A percentile compares a stretch with the other conserved stretches of the same genome.
Conservation (phyloP, 495 filamentous ascomycete genomes). For the Neurospora discreta region DNA sequence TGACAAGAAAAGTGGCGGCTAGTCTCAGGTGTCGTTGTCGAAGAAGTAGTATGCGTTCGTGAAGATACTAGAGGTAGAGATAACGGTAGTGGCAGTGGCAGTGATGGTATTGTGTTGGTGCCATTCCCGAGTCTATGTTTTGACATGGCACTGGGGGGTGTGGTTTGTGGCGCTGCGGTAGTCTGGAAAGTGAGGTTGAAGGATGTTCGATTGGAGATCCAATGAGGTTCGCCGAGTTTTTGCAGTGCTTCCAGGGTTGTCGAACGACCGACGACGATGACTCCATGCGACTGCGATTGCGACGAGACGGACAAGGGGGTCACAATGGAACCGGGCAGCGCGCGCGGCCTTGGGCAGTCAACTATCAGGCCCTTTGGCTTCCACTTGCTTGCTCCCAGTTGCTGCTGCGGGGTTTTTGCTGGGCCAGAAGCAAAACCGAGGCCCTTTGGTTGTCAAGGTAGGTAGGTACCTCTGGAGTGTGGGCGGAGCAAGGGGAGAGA, state of each 20-base stretch:
- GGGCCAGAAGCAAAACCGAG: neutral
- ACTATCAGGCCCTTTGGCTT: neutral
- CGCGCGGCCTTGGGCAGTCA: too few relatives aligned
- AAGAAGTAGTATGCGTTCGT: neutral
- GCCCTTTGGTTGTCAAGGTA: neutral
- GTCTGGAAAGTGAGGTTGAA: neutral
- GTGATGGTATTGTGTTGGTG: neutral
- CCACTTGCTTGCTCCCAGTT: too few relatives aligned
- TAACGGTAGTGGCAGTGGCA: neutral
- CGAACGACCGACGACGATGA: neutral
- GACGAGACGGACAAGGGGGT: neutral
- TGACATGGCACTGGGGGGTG: neutral
- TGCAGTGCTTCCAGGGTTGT: neutral
- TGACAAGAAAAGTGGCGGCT: neutral
- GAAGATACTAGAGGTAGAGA: neutral
- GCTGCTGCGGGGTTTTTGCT: slow-evolving; percentile 7
- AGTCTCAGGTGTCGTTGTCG: neutral
- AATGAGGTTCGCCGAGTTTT: neutral
- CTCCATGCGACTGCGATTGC: neutral
- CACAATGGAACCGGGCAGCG: neutral
- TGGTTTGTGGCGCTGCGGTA: neutral
- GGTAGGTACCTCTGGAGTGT: too few relatives aligned
- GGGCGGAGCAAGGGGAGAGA: neutral
- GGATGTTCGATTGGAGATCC: neutral
- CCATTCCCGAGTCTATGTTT: neutral